Evolutionary conservation across 1,284 basidiomycete species (phyloP).

Genomic region (Afroboletus lepidellus): DNA sequence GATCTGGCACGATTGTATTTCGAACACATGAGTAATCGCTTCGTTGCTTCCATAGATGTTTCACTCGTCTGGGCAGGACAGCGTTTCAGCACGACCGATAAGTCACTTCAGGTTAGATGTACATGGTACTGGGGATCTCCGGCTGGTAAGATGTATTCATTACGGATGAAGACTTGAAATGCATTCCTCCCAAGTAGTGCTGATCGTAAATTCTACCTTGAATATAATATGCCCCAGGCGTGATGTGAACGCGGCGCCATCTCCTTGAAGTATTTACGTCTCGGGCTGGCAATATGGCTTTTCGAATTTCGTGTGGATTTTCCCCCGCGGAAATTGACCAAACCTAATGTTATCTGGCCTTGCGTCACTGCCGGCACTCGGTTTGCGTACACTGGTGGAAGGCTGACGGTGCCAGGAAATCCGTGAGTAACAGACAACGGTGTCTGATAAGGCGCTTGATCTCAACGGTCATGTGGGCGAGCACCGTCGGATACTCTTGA

Average conservation of each 20-base stretch:
- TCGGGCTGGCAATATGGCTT: constrained; percentile 19
- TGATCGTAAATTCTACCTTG: constrained; percentile 11
- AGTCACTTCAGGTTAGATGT: neutral
- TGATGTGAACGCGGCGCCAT: constrained; percentile 3
- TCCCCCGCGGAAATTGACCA: constrained; percentile 3
- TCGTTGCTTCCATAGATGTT: neutral
- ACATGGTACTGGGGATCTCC: constrained; percentile 12
- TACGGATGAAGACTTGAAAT: constrained; percentile 7
- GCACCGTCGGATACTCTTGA: neutral
- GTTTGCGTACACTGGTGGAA: neutral
- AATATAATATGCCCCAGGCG: neutral
- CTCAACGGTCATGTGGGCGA: neutral
- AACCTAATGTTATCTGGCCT: constrained; percentile 10
- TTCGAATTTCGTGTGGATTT: constrained; percentile 12
- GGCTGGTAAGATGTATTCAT: constrained; percentile 6
- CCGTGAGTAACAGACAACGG: neutral
- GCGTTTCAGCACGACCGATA: neutral
- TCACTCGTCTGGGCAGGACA: neutral
- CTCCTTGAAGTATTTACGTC: constrained; percentile 19
- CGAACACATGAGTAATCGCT: constrained; percentile 3
- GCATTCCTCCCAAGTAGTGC: constrained; percentile 11
- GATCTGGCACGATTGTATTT: neutral
- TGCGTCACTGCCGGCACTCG: constrained; percentile 11
- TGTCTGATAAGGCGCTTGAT: constrained; percentile 8
- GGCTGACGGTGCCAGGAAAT: neutral